Evolutionary conservation across 192 early-diverging fungal species (phyloP).

Genomic region (Umbelopsis vinacea): DNA sequence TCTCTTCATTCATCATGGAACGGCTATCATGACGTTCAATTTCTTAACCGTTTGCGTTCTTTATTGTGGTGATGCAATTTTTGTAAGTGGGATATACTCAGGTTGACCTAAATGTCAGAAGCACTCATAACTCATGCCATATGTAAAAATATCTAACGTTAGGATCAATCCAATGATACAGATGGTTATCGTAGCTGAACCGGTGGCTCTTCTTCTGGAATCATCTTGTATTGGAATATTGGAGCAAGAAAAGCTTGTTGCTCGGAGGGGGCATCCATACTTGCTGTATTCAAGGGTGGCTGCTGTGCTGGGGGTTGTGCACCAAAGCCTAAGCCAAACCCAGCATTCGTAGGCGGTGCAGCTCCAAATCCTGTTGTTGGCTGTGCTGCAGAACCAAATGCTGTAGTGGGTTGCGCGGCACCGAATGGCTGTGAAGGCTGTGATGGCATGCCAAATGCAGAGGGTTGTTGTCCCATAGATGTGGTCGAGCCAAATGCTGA

Average conservation of each 20-base stretch:
- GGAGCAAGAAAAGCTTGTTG: constrained; percentile 40
- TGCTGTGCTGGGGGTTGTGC: neutral
- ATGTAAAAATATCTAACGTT: neutral
- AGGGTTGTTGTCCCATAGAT: constrained; percentile 25
- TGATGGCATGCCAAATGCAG: constrained; percentile 8
- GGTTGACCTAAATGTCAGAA: neutral
- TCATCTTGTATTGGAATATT: constrained; percentile 36
- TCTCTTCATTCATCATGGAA: no score
- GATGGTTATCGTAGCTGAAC: constrained; percentile 37
- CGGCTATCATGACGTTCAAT: no score
- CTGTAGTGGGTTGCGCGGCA: neutral
- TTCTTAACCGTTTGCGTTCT: no score
- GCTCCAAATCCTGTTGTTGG: neutral
- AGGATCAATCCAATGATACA: no score
- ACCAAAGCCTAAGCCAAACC: neutral
- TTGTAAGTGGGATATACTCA: no score
- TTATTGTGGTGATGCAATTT: no score
- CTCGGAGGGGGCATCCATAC: neutral
- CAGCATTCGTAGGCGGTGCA: neutral
- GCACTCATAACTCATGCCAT: neutral
- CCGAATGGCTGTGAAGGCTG: constrained; percentile 3
- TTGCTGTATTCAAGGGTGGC: neutral
- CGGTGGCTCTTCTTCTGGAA: constrained; percentile 53
- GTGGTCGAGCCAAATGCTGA: constrained; percentile 28
- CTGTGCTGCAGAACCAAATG: neutral